Evolutionary conservation across 2,329 filamentous ascomycete genomes (phyloP).

Genomic region (Helminthosporium solani): DNA sequence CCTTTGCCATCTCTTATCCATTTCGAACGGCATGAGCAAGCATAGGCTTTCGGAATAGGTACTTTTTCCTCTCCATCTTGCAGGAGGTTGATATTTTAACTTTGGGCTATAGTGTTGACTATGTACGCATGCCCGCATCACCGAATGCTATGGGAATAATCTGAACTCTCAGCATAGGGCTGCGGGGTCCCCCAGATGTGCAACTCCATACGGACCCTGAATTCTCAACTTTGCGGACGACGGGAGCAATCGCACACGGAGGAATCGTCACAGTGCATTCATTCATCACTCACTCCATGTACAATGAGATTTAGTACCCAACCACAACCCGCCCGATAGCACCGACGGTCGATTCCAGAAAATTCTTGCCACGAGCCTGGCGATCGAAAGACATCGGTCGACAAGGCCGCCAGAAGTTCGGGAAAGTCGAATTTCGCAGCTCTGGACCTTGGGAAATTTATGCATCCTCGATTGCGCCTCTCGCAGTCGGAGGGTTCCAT

Average conservation of each 20-base stretch:
- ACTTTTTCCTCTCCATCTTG: neutral
- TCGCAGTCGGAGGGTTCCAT: neutral
- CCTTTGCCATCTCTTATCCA: neutral
- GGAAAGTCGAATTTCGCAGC: neutral
- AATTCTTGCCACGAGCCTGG: neutral
- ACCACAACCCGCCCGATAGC: neutral
- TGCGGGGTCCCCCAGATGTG: too few species aligned
- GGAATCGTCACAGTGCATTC: too few species aligned
- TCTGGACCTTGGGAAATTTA: neutral
- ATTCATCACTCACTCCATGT: too few species aligned
- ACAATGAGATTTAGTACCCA: too few species aligned
- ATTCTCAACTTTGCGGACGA: too few species aligned
- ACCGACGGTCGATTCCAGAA: neutral
- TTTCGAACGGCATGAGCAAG: neutral
- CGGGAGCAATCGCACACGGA: too few species aligned
- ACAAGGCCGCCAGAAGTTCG: neutral
- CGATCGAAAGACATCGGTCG: neutral
- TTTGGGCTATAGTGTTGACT: neutral
- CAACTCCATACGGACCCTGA: too few species aligned
- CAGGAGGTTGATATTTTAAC: neutral
- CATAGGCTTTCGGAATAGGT: neutral
- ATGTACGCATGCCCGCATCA: neutral
- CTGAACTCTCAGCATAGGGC: too few species aligned
- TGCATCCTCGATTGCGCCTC: neutral
- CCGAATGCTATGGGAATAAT: too few species aligned